Conservation (phyloP, 805 yeast genomes). For the Candida dajiaensis region DNA sequence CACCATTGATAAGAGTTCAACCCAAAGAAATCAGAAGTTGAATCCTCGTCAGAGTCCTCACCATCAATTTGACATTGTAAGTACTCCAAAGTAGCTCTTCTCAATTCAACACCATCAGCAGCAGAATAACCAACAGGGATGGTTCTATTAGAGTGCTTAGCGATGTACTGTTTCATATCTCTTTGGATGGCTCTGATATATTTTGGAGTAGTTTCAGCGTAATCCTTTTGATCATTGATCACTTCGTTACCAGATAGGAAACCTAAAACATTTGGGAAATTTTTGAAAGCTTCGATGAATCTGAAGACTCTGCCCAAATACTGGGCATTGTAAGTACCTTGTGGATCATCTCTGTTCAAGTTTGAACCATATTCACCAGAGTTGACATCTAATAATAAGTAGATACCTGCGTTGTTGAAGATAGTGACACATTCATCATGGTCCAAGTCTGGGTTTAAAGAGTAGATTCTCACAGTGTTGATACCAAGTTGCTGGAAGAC, state of each 20-base stretch:
- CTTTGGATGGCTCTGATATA: conserved; percentile 88
- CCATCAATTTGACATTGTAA: conserved; percentile 73
- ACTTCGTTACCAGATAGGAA: conserved; percentile 91
- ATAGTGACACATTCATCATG: conserved; percentile 92
- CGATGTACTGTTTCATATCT: conserved; percentile 81
- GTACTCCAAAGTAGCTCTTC: conserved; percentile 72
- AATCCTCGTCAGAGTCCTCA: conserved; percentile 43
- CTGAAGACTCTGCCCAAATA: conserved; percentile 79
- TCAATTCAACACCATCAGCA: conserved; percentile 69
- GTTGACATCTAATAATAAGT: conserved; percentile 80
- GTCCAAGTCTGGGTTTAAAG: conserved; percentile 74
- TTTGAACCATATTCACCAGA: conserved; percentile 63
- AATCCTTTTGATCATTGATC: conserved; percentile 68
- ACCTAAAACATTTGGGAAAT: conserved; percentile 80
- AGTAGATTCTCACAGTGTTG: conserved; percentile 81
- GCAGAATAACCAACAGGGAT: conserved; percentile 97
- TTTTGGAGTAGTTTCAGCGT: conserved; percentile 58
- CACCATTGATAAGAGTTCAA: conserved; percentile 97
- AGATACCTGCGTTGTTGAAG: conserved; percentile 86
- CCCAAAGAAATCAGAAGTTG: conserved; percentile 87
- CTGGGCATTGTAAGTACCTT: conserved; percentile 58
- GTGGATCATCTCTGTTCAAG: conserved; percentile 67
- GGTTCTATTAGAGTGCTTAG: conserved; percentile 58
- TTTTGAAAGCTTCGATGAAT: conserved; percentile 76
- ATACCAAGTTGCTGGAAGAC: conserved; percentile 75